Conservation (phyloP, 2,329 filamentous ascomycete species). For the Westerdykella aurantiaca region DNA sequence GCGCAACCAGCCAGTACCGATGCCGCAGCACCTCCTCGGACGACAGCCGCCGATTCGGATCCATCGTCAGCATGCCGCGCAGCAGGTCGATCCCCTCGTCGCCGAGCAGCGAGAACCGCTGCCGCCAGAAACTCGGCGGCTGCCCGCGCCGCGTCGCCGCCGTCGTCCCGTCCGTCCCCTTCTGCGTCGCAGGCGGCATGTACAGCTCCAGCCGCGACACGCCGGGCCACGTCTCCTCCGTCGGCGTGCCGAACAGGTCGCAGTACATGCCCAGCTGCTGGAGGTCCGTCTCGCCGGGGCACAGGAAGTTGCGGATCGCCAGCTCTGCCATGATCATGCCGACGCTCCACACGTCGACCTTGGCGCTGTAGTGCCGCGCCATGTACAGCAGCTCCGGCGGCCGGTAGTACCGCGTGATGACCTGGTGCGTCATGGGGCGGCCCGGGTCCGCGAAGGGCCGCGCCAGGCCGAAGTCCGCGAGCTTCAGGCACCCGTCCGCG, state of each 20-base stretch:
- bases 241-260: slow-evolving; percentile 80
- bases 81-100: slow-evolving; percentile 80
- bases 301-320: slow-evolving; percentile 72
- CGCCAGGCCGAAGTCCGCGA: slow-evolving; percentile 96
- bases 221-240: slow-evolving; percentile 92
- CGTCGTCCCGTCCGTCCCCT: slow-evolving; percentile 17
- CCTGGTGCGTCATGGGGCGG: slow-evolving; percentile 81
- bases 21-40: slow-evolving; percentile 74
- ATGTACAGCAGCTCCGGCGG: slow-evolving; percentile 92
- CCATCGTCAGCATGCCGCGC: slow-evolving; percentile 75
- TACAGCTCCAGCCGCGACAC: slow-evolving; percentile 76
- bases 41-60: slow-evolving; percentile 78
- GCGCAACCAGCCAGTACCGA: slow-evolving; percentile 78
- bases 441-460: slow-evolving; percentile 85
- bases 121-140: slow-evolving; percentile 66
- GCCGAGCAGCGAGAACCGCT: slow-evolving; percentile 74
- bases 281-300: slow-evolving; percentile 78
- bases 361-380: slow-evolving; percentile 79
- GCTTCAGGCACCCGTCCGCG: slow-evolving; percentile 85
- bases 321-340: slow-evolving; percentile 92
- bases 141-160: slow-evolving; percentile 52
- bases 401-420: slow-evolving; percentile 95
- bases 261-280: slow-evolving; percentile 81
- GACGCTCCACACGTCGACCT: slow-evolving; percentile 91
- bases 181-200: slow-evolving; percentile 56